A percentile compares a stretch with the other conserved stretches of the same genome.
These are phyloP conservation scores for Cadophora luteo-olivacea DNA, from an alignment of 2,329 filamentous ascomycete species.

Conservation along the genomic window DNA sequence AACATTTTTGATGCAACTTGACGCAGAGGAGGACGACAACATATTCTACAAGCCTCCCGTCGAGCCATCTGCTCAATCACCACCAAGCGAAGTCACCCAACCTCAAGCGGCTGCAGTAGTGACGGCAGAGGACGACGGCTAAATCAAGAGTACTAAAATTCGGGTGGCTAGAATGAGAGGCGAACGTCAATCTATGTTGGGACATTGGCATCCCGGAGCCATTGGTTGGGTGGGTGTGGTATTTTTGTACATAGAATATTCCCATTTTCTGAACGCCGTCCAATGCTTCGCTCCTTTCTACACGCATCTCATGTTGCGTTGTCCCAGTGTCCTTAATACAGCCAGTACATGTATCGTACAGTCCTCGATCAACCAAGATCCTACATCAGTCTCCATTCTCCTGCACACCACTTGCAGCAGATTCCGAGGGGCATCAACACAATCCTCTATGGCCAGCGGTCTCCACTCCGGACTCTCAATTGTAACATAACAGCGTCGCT, in stretches of 20 bases:
- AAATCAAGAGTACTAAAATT: constrained; percentile 7
- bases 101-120: constrained; percentile 30
- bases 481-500: no score
- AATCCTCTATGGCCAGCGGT: no score
- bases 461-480: no score
- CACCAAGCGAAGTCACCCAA: constrained; percentile 33
- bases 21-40: constrained; percentile 86
- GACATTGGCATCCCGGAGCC: constrained; percentile 19
- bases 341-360: constrained; percentile 15
- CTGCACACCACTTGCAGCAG: no score
- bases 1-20: constrained; percentile 94
- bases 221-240: constrained; percentile 27
- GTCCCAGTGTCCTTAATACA: constrained; percentile 8
- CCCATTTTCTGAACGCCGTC: constrained; percentile 27
- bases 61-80: constrained; percentile 53
- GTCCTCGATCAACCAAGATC: no score
- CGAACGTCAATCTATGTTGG: neutral
- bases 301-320: constrained; percentile 2
- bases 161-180: constrained; percentile 14
- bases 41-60: constrained; percentile 70
- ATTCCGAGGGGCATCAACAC: no score
- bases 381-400: no score
- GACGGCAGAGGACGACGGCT: constrained; percentile 40
- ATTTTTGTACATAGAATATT: constrained; percentile 45
- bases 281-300: constrained; percentile 18